Conservation (phyloP, 441 rosid genomes). For the Brassica balearica region DNA sequence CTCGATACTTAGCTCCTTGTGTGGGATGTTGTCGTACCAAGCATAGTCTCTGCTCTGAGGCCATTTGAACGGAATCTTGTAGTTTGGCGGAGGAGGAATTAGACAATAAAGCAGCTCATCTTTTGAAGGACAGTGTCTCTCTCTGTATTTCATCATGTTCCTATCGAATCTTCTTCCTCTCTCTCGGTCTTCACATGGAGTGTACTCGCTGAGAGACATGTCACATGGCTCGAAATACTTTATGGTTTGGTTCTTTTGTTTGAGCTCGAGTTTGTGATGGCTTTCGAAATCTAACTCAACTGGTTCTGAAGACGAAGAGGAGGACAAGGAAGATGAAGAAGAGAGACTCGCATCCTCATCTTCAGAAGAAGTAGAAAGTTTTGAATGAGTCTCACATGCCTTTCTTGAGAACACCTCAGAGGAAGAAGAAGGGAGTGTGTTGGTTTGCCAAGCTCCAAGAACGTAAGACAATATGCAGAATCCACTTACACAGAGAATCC, state of each 20-base stretch:
- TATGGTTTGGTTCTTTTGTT: slow-evolving; percentile 39
- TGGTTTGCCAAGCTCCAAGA: slow-evolving; percentile 81
- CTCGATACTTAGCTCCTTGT: slow-evolving; percentile 86
- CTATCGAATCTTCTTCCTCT: slow-evolving; percentile 78
- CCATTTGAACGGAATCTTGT: slow-evolving; percentile 92
- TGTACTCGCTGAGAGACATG: slow-evolving; percentile 73
- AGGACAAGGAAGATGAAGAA: slow-evolving; percentile 13
- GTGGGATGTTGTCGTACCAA: slow-evolving; percentile 91
- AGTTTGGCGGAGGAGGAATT: slow-evolving; percentile 87
- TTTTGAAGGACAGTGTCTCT: slow-evolving; percentile 82
- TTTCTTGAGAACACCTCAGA: slow-evolving; percentile 49
- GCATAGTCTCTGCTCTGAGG: slow-evolving; percentile 91
- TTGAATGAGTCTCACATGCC: slow-evolving; percentile 46
- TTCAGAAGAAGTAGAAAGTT: slow-evolving; percentile 27
- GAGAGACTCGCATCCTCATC: slow-evolving; percentile 27
- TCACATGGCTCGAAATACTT: slow-evolving; percentile 64
- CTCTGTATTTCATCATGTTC: slow-evolving; percentile 77
- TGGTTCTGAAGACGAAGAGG: slow-evolving; percentile 40
- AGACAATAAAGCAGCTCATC: slow-evolving; percentile 71
- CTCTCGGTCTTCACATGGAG: slow-evolving; percentile 76
- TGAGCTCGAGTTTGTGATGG: slow-evolving; percentile 71
- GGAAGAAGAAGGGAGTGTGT: slow-evolving; percentile 46
- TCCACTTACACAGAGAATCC: slow-evolving; percentile 72
- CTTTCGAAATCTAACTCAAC: slow-evolving; percentile 64
- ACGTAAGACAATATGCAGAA: slow-evolving; percentile 75